Evolutionary conservation across 352 stramenopile genomes (phyloP).

Genomic region (Halophytophthora batemanensis): DNA sequence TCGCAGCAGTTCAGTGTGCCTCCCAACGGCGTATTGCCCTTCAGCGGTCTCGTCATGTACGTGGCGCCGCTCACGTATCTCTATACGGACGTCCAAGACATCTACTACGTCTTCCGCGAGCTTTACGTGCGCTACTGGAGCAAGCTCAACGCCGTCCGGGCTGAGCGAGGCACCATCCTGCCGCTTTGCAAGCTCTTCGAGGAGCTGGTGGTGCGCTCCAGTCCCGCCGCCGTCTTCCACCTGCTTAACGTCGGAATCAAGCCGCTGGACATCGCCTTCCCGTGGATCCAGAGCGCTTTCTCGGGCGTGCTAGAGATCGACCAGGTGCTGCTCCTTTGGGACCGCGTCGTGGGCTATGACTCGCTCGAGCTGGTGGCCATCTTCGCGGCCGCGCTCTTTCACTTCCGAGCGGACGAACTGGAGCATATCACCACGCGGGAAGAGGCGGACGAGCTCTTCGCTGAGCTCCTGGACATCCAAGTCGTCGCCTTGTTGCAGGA

Average conservation of each 20-base stretch:
- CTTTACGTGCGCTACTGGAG: constrained; percentile 82
- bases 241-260: constrained; percentile 53
- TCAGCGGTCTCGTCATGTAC: constrained; percentile 73
- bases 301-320: constrained; percentile 72
- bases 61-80: constrained; percentile 68
- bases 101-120: constrained; percentile 78
- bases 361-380: constrained; percentile 66
- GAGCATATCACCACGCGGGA: constrained; percentile 37
- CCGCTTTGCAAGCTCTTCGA: constrained; percentile 77
- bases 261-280: constrained; percentile 72
- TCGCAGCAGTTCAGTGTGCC: constrained; percentile 29
- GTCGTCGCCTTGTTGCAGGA: constrained; percentile 66
- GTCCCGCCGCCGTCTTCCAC: constrained; percentile 50
- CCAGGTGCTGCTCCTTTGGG: constrained; percentile 76
- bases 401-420: constrained; percentile 60
- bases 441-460: constrained; percentile 62
- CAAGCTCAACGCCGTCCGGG: constrained; percentile 63
- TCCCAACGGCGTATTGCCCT: constrained; percentile 68
- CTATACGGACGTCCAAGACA: constrained; percentile 53
- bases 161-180: constrained; percentile 53
- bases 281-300: constrained; percentile 78
- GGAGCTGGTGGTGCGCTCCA: constrained; percentile 50
- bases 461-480: constrained; percentile 67
- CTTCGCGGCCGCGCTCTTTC: constrained; percentile 67
- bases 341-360: constrained; percentile 71